Conservation (phyloP, 176 grass and related monocot genomes). For the Panicum miliaceum region DNA sequence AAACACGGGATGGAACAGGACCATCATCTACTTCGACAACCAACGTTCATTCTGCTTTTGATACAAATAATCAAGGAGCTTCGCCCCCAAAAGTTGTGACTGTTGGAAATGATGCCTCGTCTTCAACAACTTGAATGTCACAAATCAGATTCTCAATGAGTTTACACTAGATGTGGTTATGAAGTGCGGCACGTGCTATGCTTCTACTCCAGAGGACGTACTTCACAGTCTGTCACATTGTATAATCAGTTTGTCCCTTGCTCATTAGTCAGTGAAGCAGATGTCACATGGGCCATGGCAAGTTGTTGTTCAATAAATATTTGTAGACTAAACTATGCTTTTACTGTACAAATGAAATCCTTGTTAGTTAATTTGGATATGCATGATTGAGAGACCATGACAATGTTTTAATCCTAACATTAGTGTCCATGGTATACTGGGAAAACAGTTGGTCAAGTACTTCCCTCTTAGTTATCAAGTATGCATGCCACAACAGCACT, state of each 20-base stretch:
- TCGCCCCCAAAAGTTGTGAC: background rate
- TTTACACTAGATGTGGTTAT: background rate
- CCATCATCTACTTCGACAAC: slow-evolving; percentile 16
- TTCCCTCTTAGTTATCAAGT: background rate
- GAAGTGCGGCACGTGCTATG: background rate
- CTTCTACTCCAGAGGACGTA: background rate
- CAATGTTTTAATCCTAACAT: background rate
- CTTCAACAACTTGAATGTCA: slow-evolving; percentile 37
- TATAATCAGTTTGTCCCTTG: background rate
- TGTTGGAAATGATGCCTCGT: slow-evolving; percentile 22
- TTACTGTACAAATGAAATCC: background rate
- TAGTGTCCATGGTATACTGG: background rate
- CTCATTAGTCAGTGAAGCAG: background rate
- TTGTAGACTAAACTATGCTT: background rate
- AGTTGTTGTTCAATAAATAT: background rate
- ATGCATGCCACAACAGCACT: background rate
- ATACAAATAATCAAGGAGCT: slow-evolving; percentile 39
- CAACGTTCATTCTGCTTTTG: slow-evolving; percentile 19
- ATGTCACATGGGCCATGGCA: background rate
- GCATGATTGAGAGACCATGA: background rate
- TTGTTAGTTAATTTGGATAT: background rate
- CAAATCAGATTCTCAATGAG: slow-evolving; percentile 39
- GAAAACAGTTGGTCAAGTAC: too few species aligned
- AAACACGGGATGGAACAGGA: slow-evolving; percentile 45
- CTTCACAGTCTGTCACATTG: background rate